Base-by-base conservation (phyloP, 495 filamentous ascomycete genomes). In the Poronia punctata region DNA sequence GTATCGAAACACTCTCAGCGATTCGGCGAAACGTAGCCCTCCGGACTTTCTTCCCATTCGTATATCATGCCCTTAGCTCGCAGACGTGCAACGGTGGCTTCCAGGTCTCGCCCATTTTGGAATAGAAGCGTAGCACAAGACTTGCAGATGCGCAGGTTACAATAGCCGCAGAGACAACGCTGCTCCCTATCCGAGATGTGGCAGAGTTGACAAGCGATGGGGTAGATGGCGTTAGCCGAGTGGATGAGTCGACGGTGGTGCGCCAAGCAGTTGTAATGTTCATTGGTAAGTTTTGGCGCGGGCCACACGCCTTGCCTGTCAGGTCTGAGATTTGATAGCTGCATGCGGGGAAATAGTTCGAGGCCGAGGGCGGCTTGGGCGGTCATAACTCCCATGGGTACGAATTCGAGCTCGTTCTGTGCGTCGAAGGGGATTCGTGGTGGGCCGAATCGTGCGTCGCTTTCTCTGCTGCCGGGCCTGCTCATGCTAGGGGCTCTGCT, bases 171-270 rank as follows among this genome's bases (percentile, higher is more conserved):
- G 3, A 38, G 39, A 20, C 46, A 46, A 25, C 55, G 55, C 18
- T 35, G 38, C 31, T 35, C 38, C 8, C 33, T 46, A 9, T 59
- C 55, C 11, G 46, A 27, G 20, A 51, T 36, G 11, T 45, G 24
- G 28, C 55, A 59, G n/a, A 53, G 46, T 15, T 59, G 55, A 23
- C 55, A 59, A 14, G 52, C 30, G 4, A 59, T 38, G 7, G 55
- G 38, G 22, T 56, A 53, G 28, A 41, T 44, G 15, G 23, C 47
- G 37, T 59, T 59, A 35, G 45, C 49, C 35, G 49, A 48, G 24
- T 37, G 22, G 20, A 49, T 26, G 43, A 54, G 48, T 33, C 31
- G 41, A 7, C 7, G 4, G 28, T 59, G 55, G 7, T 39, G 30
- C 5, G 38, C 36, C 15, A 37, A 50, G 31, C 55, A 59, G 18